Conservation (phyloP, 768 basidiomycete species). For the Boletus rufocinnamomeus region DNA sequence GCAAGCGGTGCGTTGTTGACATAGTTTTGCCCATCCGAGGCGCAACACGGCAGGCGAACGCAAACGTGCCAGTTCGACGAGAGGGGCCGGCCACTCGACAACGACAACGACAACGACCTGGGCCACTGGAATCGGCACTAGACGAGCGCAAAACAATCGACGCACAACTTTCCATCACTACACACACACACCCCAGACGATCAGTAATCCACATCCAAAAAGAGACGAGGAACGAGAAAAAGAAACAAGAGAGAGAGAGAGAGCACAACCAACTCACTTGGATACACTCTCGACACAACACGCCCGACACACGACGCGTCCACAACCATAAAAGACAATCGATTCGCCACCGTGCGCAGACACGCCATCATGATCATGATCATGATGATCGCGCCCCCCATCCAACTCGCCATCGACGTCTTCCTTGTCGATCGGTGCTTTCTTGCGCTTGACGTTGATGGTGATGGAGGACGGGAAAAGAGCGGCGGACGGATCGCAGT, state of each 20-base stretch:
- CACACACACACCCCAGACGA: background rate
- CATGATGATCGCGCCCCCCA: background rate
- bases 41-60: background rate
- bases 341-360: constrained; percentile 8
- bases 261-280: constrained; percentile 31
- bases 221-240: background rate
- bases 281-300: constrained; percentile 39
- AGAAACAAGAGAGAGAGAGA: background rate
- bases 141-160: constrained; percentile 34
- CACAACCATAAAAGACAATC: constrained; percentile 35
- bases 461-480: constrained; percentile 1
- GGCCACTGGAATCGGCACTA: constrained; percentile 2
- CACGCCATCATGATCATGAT: constrained; percentile 5
- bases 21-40: background rate
- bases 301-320: constrained; percentile 36
- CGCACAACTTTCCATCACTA: constrained; percentile 35
- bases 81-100: too few relatives aligned
- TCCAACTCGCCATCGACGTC: background rate
- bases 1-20: background rate
- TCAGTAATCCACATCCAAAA: constrained; percentile 18
- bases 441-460: constrained; percentile 36
- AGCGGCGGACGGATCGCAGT: constrained; percentile 12
- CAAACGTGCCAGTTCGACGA: too few relatives aligned
- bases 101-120: too few relatives aligned
- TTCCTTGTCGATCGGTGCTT: constrained; percentile 27